A percentile compares a stretch with the other conserved stretches of the same genome.
phyloP scores from a whole-genome alignment of 306 rosid genomes.

The Acacia acuminata region DNA sequence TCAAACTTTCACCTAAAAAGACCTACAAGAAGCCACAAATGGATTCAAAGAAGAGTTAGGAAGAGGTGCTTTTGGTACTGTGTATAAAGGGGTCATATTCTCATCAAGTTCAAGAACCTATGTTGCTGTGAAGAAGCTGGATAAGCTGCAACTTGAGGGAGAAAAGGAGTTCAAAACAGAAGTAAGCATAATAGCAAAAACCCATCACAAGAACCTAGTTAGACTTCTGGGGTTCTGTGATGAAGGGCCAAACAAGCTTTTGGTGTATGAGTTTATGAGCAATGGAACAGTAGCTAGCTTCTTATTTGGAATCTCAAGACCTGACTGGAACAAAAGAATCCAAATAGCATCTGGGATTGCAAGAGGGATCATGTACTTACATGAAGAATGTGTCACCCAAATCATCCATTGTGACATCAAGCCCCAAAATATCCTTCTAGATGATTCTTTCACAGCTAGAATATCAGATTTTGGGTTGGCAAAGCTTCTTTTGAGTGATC shows the following conservation, averaged over 20 bases:
- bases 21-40: conserved; percentile 30
- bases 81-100: conserved; percentile 35
- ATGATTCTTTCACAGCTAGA: conserved; percentile 10
- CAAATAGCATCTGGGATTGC: conserved; percentile 17
- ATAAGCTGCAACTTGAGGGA: conserved; percentile 37
- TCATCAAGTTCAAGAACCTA: conserved; percentile 8
- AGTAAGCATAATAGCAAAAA: conserved; percentile 33
- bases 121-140: conserved; percentile 53
- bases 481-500: conserved; percentile 34
- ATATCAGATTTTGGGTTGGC: conserved; percentile 42
- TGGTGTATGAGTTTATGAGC: conserved; percentile 25
- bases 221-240: conserved; percentile 31
- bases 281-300: conserved; percentile 24
- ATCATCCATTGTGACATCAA: conserved; percentile 35
- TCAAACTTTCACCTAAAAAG: not conserved
- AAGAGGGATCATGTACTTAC: conserved; percentile 19
- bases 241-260: conserved; percentile 8
- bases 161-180: conserved; percentile 47
- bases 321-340: conserved; percentile 26
- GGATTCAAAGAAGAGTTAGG: conserved; percentile 35
- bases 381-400: conserved; percentile 23
- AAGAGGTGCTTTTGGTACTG: conserved; percentile 32
- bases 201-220: conserved; percentile 39
- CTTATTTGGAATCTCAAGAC: conserved; percentile 27
- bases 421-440: conserved; percentile 31